These are phyloP conservation scores for Pichia nanzhaoensis DNA, from an alignment of 805 yeast genomes.

Conservation along the genomic window DNA sequence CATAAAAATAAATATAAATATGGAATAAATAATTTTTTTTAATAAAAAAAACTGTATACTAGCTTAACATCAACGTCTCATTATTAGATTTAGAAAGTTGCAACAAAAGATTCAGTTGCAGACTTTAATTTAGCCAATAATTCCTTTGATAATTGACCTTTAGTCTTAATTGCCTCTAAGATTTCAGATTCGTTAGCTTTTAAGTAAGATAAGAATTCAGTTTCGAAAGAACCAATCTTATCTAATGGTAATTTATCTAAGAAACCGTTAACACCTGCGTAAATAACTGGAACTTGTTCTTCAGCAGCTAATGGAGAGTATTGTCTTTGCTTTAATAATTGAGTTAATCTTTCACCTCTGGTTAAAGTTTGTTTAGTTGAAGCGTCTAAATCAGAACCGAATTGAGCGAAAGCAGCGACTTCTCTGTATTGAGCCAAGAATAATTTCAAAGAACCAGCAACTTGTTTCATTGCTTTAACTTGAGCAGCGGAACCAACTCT, in stretches of 20 bases:
- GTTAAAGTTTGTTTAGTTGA: slow-evolving; percentile 97
- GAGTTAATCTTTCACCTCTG: slow-evolving; percentile 99
- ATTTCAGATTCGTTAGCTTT: slow-evolving; percentile 84
- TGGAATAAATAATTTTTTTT: slow-evolving; percentile 16
- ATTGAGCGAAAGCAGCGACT: slow-evolving; percentile 99
- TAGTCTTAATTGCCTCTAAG: slow-evolving; percentile 73
- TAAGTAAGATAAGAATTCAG: slow-evolving; percentile 85
- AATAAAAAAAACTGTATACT: slow-evolving; percentile 6
- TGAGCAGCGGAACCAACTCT: slow-evolving; percentile 99
- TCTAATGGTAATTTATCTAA: slow-evolving; percentile 80
- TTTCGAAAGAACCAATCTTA: slow-evolving; percentile 87
- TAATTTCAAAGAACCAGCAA: slow-evolving; percentile 99
- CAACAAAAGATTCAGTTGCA: slow-evolving; percentile 88
- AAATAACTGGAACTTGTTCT: slow-evolving; percentile 97
- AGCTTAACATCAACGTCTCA: slow-evolving; percentile 13
- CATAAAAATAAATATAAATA: slow-evolving; percentile 18
- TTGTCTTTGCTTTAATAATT: slow-evolving; percentile 96
- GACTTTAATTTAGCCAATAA: slow-evolving; percentile 78
- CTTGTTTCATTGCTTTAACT: slow-evolving; percentile 99
- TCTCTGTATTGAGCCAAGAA: slow-evolving; percentile 99
- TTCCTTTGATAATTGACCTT: slow-evolving; percentile 89
- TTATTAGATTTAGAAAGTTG: slow-evolving; percentile 58
- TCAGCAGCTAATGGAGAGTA: slow-evolving; percentile 95
- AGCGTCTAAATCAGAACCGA: slow-evolving; percentile 99
- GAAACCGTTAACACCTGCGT: slow-evolving; percentile 99